Evolutionary conservation across 2,329 filamentous ascomycete genomes (phyloP).

Genomic region (Monosporascus sp.): DNA sequence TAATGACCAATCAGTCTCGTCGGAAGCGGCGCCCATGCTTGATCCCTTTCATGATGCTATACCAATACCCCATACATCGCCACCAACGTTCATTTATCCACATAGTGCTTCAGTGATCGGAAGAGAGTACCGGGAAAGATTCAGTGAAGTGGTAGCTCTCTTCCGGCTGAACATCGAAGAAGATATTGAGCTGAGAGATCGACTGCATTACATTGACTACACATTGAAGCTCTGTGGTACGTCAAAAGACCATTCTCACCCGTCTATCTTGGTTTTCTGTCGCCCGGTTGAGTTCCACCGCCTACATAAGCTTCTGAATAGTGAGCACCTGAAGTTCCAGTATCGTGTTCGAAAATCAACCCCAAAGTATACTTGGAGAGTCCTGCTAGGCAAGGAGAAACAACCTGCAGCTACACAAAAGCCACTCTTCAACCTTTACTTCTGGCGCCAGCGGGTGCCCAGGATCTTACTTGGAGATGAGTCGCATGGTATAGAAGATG

Average conservation of each 20-base stretch:
- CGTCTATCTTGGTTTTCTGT: slow-evolving; percentile 4
- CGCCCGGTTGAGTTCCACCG: background rate
- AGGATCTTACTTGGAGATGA: background rate
- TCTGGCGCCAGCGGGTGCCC: background rate
- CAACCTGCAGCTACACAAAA: background rate
- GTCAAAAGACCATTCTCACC: background rate
- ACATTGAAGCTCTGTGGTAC: background rate
- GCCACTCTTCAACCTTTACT: slow-evolving; percentile 1
- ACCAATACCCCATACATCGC: background rate
- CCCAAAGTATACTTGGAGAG: background rate
- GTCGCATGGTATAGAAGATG: background rate
- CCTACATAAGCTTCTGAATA: background rate
- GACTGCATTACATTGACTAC: slow-evolving; percentile 1
- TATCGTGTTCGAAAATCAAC: background rate
- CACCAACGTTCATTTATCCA: background rate
- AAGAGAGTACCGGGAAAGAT: background rate
- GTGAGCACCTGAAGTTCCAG: background rate
- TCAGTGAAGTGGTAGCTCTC: background rate
- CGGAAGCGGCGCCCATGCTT: background rate
- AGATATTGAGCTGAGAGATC: background rate
- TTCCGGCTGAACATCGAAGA: background rate
- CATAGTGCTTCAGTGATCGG: background rate
- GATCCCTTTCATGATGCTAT: background rate
- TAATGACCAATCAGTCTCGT: too few relatives aligned
- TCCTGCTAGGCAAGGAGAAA: background rate